phyloP scores from a whole-genome alignment of 2,329 filamentous ascomycete species.

The Pseudogymnoascus destructans region DNA sequence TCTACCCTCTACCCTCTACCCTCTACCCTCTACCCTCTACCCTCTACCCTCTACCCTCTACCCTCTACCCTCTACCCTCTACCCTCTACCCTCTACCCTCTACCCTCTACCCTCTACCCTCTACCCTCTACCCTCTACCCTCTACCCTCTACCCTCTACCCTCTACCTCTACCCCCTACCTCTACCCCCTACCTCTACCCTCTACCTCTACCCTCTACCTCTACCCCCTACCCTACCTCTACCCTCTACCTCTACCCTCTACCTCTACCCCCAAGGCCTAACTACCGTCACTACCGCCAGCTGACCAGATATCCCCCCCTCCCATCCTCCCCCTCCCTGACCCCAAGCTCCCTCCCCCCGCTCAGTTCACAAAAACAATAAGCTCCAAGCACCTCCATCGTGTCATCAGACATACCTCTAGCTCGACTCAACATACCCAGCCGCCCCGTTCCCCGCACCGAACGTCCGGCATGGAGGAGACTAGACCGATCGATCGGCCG shows the following conservation, averaged over 20 bases:
- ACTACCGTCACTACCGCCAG: background rate
- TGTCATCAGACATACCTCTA: background rate
- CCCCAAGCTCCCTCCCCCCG: no score
- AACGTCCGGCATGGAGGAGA: background rate
- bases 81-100: background rate
- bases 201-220: background rate
- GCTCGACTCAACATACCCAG: no score
- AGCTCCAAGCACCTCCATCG: background rate
- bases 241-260: background rate
- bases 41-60: background rate
- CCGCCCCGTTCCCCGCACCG: background rate
- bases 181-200: no score
- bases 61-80: background rate
- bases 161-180: no score
- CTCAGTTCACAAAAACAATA: background rate
- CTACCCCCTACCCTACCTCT: background rate
- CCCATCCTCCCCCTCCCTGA: background rate
- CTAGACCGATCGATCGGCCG: background rate
- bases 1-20: background rate
- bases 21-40: no score
- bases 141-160: background rate
- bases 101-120: background rate
- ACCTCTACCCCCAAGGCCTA: background rate
- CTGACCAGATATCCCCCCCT: background rate
- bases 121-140: background rate